Conservation (phyloP, 768 basidiomycete genomes). For the Suillus placidus region DNA sequence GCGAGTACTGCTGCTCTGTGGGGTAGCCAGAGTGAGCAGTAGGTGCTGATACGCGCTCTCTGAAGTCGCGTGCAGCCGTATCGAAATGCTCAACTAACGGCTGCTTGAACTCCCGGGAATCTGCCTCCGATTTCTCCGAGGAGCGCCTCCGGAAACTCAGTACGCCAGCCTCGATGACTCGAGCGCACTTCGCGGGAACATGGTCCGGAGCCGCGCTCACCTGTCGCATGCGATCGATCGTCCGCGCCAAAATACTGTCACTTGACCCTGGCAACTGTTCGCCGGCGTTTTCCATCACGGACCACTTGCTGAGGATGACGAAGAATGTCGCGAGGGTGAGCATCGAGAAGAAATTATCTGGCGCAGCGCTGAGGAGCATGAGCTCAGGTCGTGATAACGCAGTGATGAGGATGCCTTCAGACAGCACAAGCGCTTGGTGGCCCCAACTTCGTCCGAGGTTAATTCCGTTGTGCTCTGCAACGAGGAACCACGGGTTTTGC, state of each 20-base stretch:
- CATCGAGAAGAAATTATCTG: conserved; percentile 45
- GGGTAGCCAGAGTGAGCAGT: conserved; percentile 4
- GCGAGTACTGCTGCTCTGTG: conserved; percentile 12
- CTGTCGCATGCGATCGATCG: conserved; percentile 37
- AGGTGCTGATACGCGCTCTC: conserved; percentile 15
- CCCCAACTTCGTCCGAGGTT: conserved; percentile 41
- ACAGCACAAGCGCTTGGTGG: conserved; percentile 38
- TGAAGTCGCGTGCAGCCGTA: conserved; percentile 20
- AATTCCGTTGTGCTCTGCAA: conserved; percentile 36
- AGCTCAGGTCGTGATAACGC: conserved; percentile 38
- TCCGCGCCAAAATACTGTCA: conserved; percentile 39
- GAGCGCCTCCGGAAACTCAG: conserved; percentile 33
- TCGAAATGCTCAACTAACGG: conserved; percentile 27
- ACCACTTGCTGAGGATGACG: conserved; percentile 47
- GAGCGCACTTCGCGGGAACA: conserved; percentile 44
- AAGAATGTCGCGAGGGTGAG: conserved; percentile 47
- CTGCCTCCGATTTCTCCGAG: conserved; percentile 25
- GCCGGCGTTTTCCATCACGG: conserved; percentile 36
- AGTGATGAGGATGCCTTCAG: conserved; percentile 41
- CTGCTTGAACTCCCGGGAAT: conserved; percentile 22
- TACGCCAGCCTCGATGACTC: conserved; percentile 39
- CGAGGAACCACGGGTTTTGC: conserved; percentile 34
- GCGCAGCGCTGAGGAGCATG: conserved; percentile 41
- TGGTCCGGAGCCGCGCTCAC: conserved; percentile 44
- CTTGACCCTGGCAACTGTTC: conserved; percentile 41